Evolutionary conservation across 768 basidiomycete genomes (phyloP).

Genomic region (Rhizopogon salebrosus): DNA sequence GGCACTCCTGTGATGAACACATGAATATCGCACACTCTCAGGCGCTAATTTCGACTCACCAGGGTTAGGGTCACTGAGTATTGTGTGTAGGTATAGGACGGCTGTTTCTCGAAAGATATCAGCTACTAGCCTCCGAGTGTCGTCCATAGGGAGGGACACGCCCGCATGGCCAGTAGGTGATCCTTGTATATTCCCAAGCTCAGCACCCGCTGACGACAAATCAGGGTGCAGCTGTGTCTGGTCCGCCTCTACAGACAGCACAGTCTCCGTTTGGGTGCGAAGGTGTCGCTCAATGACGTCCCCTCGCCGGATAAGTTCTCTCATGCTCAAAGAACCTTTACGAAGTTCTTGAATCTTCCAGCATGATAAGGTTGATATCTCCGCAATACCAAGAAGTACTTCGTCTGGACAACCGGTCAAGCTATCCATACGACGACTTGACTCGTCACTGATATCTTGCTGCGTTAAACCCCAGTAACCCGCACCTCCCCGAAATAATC

Average conservation of each 20-base stretch:
- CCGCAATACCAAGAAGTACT: constrained; percentile 69
- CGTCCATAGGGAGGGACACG: constrained; percentile 28
- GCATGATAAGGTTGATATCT: constrained; percentile 64
- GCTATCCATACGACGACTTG: constrained; percentile 56
- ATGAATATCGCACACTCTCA: constrained; percentile 1
- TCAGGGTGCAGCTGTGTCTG: constrained; percentile 39
- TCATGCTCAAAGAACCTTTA: constrained; percentile 64
- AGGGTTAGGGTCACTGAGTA: constrained; percentile 64
- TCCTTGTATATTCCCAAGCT: constrained; percentile 11
- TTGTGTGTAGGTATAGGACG: constrained; percentile 63
- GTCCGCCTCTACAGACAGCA: constrained; percentile 23
- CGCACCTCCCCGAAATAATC: constrained; percentile 50
- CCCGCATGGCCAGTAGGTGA: constrained; percentile 23
- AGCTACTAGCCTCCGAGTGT: constrained; percentile 42
- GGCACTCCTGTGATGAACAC: constrained; percentile 48
- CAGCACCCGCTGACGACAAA: constrained; percentile 14
- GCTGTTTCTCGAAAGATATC: constrained; percentile 64
- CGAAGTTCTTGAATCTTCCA: constrained; percentile 68
- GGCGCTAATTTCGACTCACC: constrained; percentile 37
- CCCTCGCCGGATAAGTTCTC: constrained; percentile 71
- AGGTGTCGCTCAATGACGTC: constrained; percentile 66
- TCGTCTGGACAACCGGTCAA: constrained; percentile 79
- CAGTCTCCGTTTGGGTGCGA: constrained; percentile 35
- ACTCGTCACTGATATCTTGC: constrained; percentile 28
- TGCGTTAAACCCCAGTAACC: constrained; percentile 38